A percentile compares a stretch with the other conserved stretches of the same genome.
Conservation (phyloP, 2,329 filamentous ascomycete species). For the Diaporthe humulicola region DNA sequence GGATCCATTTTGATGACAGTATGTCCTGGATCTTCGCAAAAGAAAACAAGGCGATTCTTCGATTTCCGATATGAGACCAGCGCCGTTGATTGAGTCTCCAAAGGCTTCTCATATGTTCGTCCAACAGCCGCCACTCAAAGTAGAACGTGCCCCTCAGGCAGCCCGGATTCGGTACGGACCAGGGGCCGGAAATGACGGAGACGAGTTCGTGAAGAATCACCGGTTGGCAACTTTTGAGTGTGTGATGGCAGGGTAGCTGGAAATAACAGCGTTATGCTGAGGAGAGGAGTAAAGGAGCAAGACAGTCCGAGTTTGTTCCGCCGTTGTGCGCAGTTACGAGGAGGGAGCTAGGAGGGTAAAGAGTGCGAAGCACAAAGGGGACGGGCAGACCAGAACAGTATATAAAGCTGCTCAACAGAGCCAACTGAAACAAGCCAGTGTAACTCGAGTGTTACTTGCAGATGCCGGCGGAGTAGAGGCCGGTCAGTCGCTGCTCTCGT, state of each 20-base stretch:
- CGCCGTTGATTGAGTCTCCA: conserved; percentile 5
- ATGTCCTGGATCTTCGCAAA: not conserved
- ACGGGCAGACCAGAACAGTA: conserved; percentile 39
- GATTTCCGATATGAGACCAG: not conserved
- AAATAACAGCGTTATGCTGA: conserved; percentile 36
- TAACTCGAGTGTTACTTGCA: conserved; percentile 37
- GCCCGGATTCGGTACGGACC: conserved; percentile 18
- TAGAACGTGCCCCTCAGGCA: conserved; percentile 9
- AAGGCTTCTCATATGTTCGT: conserved; percentile 30
- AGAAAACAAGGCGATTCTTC: not conserved
- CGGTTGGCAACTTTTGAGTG: not conserved
- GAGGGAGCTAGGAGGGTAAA: conserved; percentile 39
- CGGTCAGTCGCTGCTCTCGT: conserved; percentile 41
- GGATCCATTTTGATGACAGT: conserved; percentile 12
- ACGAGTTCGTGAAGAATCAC: not conserved
- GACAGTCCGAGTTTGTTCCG: conserved; percentile 43
- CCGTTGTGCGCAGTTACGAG: conserved; percentile 42
- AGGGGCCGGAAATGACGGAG: conserved; percentile 8
- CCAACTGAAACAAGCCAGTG: conserved; percentile 42
- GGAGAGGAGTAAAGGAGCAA: conserved; percentile 33
- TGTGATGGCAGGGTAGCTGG: conserved; percentile 31
- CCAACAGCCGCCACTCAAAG: conserved; percentile 6
- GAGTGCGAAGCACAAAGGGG: conserved; percentile 33
- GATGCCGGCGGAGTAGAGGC: conserved; percentile 35
- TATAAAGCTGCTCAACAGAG: conserved; percentile 39